Evolutionary conservation across 345 rosid species (phyloP).

Genomic region (Clausena lansium): DNA sequence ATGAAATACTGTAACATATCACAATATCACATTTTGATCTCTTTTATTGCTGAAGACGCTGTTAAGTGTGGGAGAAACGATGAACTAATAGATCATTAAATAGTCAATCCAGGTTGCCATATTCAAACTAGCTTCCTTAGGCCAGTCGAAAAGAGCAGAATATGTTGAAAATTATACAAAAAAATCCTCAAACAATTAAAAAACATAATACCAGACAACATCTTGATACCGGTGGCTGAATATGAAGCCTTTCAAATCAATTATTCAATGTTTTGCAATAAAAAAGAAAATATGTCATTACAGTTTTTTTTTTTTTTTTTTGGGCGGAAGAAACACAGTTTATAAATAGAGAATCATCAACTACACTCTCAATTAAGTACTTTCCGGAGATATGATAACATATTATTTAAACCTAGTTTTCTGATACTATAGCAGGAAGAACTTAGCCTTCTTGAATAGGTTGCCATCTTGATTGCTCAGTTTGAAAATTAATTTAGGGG

Average conservation of each 20-base stretch:
- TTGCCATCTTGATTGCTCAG: not conserved
- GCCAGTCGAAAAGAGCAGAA: not conserved
- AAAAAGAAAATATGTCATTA: constrained; percentile 4
- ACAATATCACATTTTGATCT: constrained; percentile 3
- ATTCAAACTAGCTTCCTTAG: not conserved
- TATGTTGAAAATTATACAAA: not conserved
- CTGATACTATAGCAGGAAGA: not conserved
- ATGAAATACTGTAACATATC: not conserved
- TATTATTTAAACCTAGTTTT: not conserved
- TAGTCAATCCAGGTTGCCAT: not conserved
- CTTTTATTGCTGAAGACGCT: constrained; percentile 2
- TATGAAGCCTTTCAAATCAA: constrained; percentile 8
- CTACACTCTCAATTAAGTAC: not conserved
- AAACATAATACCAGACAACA: not conserved
- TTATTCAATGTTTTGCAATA: constrained; percentile 16
- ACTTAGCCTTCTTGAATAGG: not conserved
- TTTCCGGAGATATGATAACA: not conserved
- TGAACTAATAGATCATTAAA: not conserved
- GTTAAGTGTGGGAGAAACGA: not conserved
- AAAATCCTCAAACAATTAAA: constrained; percentile 4
- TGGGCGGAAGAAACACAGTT: not conserved
- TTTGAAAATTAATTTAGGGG: not conserved
- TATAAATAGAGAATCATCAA: not conserved
- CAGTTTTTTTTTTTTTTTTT: not conserved
- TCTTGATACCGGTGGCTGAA: not conserved